A percentile compares a stretch with the other conserved stretches of the same genome.
These are phyloP conservation scores for Termitomyces sp. DNA, from an alignment of 768 basidiomycete species.

Conservation along the genomic window DNA sequence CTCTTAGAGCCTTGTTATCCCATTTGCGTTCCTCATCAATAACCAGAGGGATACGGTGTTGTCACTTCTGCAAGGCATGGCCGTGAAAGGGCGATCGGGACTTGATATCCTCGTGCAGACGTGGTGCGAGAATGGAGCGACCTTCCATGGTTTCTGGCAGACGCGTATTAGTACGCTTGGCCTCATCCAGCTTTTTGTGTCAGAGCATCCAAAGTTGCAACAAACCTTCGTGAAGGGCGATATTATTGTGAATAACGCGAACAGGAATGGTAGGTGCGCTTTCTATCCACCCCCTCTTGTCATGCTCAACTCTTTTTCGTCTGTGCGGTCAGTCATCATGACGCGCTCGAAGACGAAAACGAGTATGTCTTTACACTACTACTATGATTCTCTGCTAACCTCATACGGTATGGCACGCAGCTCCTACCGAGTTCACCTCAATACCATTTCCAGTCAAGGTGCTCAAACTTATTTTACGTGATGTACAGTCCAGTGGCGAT, in stretches of 20 bases:
- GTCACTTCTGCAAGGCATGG: conserved; percentile 65
- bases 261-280: conserved; percentile 64
- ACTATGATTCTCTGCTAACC: conserved; percentile 10
- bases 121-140: conserved; percentile 94
- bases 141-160: conserved; percentile 95
- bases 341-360: conserved; percentile 86
- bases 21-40: conserved; percentile 90
- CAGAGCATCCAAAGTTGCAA: conserved; percentile 61
- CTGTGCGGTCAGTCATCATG: conserved; percentile 78
- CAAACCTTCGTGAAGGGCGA: conserved; percentile 84
- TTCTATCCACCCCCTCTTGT: neutral
- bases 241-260: conserved; percentile 77
- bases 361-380: conserved; percentile 44
- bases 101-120: conserved; percentile 87
- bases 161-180: conserved; percentile 81
- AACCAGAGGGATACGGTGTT: conserved; percentile 81
- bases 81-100: conserved; percentile 52
- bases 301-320: conserved; percentile 17
- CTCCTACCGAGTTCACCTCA: conserved; percentile 79
- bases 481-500: conserved; percentile 78
- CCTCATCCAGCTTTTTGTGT: conserved; percentile 65
- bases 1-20: conserved; percentile 76
- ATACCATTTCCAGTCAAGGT: conserved; percentile 90
- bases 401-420: conserved; percentile 31
- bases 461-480: conserved; percentile 82